Conservation (phyloP, 441 rosid genomes). For the Rhodomyrtus psidioides region DNA sequence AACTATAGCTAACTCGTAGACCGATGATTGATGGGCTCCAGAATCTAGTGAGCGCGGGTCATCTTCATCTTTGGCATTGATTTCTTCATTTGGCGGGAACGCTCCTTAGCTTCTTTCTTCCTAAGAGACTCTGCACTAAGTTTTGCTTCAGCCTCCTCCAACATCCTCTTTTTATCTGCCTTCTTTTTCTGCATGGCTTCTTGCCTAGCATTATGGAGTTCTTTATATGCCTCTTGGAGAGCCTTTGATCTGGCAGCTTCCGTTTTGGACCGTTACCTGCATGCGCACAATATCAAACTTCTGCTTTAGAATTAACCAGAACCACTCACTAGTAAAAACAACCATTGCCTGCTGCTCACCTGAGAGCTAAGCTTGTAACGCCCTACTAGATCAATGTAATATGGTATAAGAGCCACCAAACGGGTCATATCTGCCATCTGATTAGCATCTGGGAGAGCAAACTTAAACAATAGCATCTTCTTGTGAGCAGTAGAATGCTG, state of each 20-base stretch:
- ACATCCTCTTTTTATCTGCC: slow-evolving; percentile 70
- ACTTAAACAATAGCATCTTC: slow-evolving; percentile 86
- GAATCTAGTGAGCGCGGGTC: slow-evolving; percentile 63
- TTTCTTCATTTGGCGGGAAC: slow-evolving; percentile 84
- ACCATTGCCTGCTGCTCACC: slow-evolving; percentile 32
- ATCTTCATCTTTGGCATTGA: slow-evolving; percentile 81
- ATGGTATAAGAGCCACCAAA: slow-evolving; percentile 75
- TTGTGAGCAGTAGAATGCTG: slow-evolving; percentile 67
- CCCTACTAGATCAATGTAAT: slow-evolving; percentile 84
- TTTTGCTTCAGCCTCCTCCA: slow-evolving; percentile 88
- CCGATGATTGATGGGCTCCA: not conserved
- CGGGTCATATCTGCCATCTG: slow-evolving; percentile 83
- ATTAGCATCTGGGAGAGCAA: slow-evolving; percentile 69
- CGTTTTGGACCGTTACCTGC: slow-evolving; percentile 76
- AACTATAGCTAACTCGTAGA: not conserved
- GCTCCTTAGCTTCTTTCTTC: slow-evolving; percentile 83
- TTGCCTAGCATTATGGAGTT: slow-evolving; percentile 79
- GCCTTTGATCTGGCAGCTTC: slow-evolving; percentile 70
- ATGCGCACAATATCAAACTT: not conserved
- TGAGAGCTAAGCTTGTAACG: slow-evolving; percentile 89
- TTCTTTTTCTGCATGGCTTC: slow-evolving; percentile 88
- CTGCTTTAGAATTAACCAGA: not conserved
- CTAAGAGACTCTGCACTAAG: slow-evolving; percentile 74
- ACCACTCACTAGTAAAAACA: not conserved
- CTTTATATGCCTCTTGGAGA: slow-evolving; percentile 83